phyloP scores from a whole-genome alignment of 2,329 filamentous ascomycete genomes.

The Talaromyces sp. region DNA sequence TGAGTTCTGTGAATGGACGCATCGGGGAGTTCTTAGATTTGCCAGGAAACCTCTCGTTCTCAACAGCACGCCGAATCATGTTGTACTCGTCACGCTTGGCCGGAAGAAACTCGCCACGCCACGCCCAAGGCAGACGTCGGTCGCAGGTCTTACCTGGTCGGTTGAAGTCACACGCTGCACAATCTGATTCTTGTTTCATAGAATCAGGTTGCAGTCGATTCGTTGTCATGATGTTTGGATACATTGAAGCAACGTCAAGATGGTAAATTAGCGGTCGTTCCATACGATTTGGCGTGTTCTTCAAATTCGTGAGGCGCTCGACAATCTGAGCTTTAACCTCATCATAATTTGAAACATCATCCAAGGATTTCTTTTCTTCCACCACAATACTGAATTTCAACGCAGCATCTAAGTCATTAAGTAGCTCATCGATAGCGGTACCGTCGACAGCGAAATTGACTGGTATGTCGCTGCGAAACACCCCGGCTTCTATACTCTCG shows the following conservation, averaged over 20 bases:
- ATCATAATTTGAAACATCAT: constrained; percentile 75
- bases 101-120: constrained; percentile 95
- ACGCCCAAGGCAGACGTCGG: constrained; percentile 89
- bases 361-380: constrained; percentile 75
- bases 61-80: constrained; percentile 89
- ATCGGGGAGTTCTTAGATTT: constrained; percentile 64
- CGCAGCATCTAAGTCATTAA: constrained; percentile 80
- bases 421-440: constrained; percentile 79
- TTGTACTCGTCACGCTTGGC: constrained; percentile 98
- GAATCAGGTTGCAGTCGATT: constrained; percentile 96
- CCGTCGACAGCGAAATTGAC: constrained; percentile 91
- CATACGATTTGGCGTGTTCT: constrained; percentile 73
- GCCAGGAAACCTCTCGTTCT: constrained; percentile 88
- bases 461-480: constrained; percentile 92
- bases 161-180: constrained; percentile 97
- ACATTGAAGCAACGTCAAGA: constrained; percentile 98
- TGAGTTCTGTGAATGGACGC: constrained; percentile 74
- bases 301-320: constrained; percentile 64
- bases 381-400: constrained; percentile 81
- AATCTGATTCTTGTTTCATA: constrained; percentile 96
- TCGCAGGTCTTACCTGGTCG: constrained; percentile 96
- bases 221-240: constrained; percentile 99
- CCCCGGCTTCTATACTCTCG: constrained; percentile 96
- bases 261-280: constrained; percentile 94
- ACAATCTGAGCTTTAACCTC: constrained; percentile 80